Base-by-base conservation (phyloP, 352 stramenopile genomes). In the Pythium oligandrum region DNA sequence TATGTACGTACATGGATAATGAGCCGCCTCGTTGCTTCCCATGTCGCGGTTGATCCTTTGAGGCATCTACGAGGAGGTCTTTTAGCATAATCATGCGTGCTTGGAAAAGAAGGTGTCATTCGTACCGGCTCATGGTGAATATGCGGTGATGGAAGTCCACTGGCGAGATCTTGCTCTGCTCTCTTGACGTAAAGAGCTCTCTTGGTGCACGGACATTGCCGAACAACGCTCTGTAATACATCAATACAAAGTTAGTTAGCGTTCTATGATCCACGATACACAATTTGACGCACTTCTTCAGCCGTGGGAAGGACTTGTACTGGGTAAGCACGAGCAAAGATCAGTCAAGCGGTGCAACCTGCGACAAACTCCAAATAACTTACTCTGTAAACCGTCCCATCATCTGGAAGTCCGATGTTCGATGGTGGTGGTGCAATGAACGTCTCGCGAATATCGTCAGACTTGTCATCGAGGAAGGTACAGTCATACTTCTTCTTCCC, bases 401-500 rank as follows among this genome's bases (percentile, higher is more conserved):
- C 78, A 50, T 90, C 79, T 4, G 80, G 83, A 9, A 93, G 71
- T 0, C 79, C 83, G 44, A 90, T 83, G 39, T 87, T 91, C 9
- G 83, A 93, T 4, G 83, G 83, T 32, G 80, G 70, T 39, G 83
- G 83, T 2, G 79, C 78, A 30, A 93, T 89, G 56, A 90, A 93
- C 6, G 83, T 93, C 59, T 91, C 83, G 51, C 84, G 74, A 53
- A 93, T 83, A 6, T 85, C 74, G 48, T 93, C 78, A 0, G 76
- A 77, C 5, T 63, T 69, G 51, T 91, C 77, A 26, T 89, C 80
- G n/a, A 93, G 60, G 55, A 93, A 93, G 45, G 70, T 83, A 60
- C 78, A 88, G 54, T 93, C 80, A 49, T 84, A 80, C 57, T 93
- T 93, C 64, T 88, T 90, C 55, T 90, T 92, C 3, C 78, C 77